phyloP scores from a whole-genome alignment of 208 protist species.

The Trypanosoma vivax region DNA sequence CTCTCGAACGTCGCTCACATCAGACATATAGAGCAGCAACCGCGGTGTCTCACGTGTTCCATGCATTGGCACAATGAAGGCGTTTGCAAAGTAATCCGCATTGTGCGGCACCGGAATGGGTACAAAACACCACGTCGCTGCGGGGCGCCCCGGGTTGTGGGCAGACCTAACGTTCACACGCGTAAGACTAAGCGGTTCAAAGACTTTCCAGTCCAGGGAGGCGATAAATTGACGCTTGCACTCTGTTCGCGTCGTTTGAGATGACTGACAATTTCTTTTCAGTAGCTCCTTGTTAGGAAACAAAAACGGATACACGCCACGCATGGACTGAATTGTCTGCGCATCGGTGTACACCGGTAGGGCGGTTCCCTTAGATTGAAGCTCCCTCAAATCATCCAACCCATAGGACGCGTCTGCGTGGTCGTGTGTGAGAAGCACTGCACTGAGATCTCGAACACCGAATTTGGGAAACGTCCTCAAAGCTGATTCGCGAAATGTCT shows the following conservation, averaged over 20 bases:
- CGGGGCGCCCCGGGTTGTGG: too few species aligned
- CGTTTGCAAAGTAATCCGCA: constrained; percentile 33
- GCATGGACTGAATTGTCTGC: constrained; percentile 24
- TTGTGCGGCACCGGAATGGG: constrained; percentile 48
- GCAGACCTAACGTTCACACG: too few species aligned
- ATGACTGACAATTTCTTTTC: background rate
- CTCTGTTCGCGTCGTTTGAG: background rate
- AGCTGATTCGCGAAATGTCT: constrained; percentile 62
- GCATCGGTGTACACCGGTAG: constrained; percentile 31
- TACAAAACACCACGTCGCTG: constrained; percentile 25
- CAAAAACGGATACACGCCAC: constrained; percentile 37
- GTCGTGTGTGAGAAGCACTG: constrained; percentile 66
- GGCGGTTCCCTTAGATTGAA: constrained; percentile 24
- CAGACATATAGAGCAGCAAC: constrained; percentile 45
- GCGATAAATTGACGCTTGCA: constrained; percentile 12
- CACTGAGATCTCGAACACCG: constrained; percentile 40
- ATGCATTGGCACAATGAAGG: constrained; percentile 44
- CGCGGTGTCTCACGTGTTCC: constrained; percentile 5
- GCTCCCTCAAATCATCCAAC: constrained; percentile 73
- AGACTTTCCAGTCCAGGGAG: constrained; percentile 4
- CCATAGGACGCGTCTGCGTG: constrained; percentile 70
- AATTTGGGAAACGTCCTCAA: constrained; percentile 37
- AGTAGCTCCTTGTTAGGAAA: constrained; percentile 20
- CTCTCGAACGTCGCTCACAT: constrained; percentile 36
- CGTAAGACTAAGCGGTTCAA: constrained; percentile 2